Percentiles rank a stretch among this genome's conserved stretches.
Evolutionary conservation across 306 rosid genomes (phyloP).

Genomic region (Bauhinia variegata): DNA sequence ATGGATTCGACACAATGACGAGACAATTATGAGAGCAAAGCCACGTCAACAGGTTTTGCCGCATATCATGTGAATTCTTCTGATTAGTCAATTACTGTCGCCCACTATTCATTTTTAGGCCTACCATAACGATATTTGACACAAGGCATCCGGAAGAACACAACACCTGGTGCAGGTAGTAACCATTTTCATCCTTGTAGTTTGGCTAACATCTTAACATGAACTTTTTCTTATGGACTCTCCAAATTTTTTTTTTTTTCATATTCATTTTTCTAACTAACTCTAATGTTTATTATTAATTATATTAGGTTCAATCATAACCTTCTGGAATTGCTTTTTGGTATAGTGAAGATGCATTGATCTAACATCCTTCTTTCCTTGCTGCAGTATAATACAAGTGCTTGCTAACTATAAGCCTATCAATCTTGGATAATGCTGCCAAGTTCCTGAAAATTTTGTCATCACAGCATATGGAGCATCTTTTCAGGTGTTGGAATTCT

Average conservation of each 20-base stretch:
- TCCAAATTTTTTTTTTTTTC: background rate
- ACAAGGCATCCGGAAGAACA: conserved; percentile 47
- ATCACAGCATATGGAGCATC: conserved; percentile 40
- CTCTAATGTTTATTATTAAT: background rate
- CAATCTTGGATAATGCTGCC: conserved; percentile 39
- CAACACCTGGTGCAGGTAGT: conserved; percentile 45
- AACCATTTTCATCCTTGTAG: background rate
- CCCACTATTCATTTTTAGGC: conserved; percentile 48
- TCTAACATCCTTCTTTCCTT: conserved; percentile 28
- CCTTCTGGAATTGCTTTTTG: background rate
- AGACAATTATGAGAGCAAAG: conserved; percentile 77
- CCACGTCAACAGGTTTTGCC: conserved; percentile 77
- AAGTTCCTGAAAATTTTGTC: conserved; percentile 33
- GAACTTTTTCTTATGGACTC: background rate
- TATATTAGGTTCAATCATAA: background rate
- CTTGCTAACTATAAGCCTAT: conserved; percentile 41
- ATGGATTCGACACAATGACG: conserved; percentile 89
- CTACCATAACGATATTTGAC: conserved; percentile 42
- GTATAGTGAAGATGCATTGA: conserved; percentile 25
- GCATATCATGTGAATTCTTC: conserved; percentile 45
- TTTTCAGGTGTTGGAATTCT: conserved; percentile 30
- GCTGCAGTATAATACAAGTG: conserved; percentile 51
- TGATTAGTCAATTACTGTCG: conserved; percentile 45
- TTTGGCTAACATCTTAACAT: too few species aligned
- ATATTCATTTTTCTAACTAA: background rate